phyloP scores from a whole-genome alignment of 106 monocot genomes.

The Dioscorea dumetorum region DNA sequence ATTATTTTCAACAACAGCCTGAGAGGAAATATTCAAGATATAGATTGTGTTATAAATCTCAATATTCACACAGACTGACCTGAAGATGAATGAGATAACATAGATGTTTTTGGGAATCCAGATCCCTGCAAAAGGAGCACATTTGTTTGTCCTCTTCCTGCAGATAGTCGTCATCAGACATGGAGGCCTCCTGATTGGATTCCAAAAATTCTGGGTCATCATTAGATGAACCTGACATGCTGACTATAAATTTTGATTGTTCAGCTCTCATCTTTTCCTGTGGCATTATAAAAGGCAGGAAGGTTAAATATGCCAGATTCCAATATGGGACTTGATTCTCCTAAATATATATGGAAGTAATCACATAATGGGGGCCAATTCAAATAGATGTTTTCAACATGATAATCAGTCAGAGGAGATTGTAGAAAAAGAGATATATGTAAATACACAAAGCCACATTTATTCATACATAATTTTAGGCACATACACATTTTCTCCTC shows the following conservation, averaged over 20 bases:
- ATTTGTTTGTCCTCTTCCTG: constrained; percentile 46
- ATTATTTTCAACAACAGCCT: not conserved
- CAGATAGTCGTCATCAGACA: constrained; percentile 3
- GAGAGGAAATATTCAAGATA: not conserved
- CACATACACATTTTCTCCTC: too few species aligned
- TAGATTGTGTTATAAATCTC: too few species aligned
- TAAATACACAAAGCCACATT: too few species aligned
- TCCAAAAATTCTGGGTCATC: constrained; percentile 25
- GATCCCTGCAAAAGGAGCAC: constrained; percentile 79
- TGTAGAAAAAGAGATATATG: too few species aligned
- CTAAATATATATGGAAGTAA: too few species aligned
- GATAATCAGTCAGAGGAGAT: too few species aligned
- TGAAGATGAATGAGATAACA: constrained; percentile 87
- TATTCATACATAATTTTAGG: too few species aligned
- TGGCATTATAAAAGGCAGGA: not conserved
- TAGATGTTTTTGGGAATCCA: constrained; percentile 60
- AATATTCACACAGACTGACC: constrained; percentile 21
- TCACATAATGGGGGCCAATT: too few species aligned
- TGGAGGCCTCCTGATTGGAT: constrained; percentile 16
- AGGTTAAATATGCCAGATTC: not conserved
- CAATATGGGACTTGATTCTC: too few species aligned
- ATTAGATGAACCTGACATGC: constrained; percentile 26
- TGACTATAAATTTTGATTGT: constrained; percentile 76
- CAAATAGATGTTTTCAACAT: too few species aligned
- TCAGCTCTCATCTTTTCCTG: constrained; percentile 88